These are phyloP conservation scores for Graphilbum sp. DNA, from an alignment of 2,329 filamentous ascomycete genomes.

Conservation along the genomic window DNA sequence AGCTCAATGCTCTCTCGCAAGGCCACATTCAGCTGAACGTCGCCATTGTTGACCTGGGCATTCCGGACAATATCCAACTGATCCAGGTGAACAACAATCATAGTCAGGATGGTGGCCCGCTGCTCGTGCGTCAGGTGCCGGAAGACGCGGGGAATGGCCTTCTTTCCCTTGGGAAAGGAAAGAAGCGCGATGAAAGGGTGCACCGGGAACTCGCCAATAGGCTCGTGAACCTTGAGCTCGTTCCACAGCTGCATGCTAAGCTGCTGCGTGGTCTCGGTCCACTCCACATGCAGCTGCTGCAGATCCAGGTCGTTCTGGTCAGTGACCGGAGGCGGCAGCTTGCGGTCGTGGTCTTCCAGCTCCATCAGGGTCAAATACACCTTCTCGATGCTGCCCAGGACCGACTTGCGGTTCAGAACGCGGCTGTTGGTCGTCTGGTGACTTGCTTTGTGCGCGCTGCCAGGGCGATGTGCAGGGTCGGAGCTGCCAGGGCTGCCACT, in stretches of 20 bases:
- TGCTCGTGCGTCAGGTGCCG: constrained; percentile 84
- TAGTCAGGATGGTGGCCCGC: constrained; percentile 85
- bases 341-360: constrained; percentile 82
- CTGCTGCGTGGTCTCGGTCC: constrained; percentile 53
- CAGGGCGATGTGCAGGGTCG: constrained; percentile 38
- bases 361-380: constrained; percentile 83
- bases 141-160: constrained; percentile 87
- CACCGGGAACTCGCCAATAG: constrained; percentile 57
- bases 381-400: constrained; percentile 72
- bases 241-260: constrained; percentile 73
- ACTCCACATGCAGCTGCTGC: constrained; percentile 61
- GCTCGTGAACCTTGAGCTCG: constrained; percentile 82
- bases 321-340: constrained; percentile 48
- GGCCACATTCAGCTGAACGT: constrained; percentile 53
- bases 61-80: constrained; percentile 77
- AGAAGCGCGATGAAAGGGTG: constrained; percentile 96
- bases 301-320: constrained; percentile 49
- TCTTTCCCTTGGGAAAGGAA: constrained; percentile 91
- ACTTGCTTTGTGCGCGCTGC: constrained; percentile 25
- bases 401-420: constrained; percentile 65
- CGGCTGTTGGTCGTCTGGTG: constrained; percentile 12
- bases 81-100: constrained; percentile 89
- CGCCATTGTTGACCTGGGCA: constrained; percentile 56
- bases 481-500: constrained; percentile 11
- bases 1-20: constrained; percentile 86